Conservation (phyloP, 2,329 filamentous ascomycete species). For the Xylariaceae sp. region DNA sequence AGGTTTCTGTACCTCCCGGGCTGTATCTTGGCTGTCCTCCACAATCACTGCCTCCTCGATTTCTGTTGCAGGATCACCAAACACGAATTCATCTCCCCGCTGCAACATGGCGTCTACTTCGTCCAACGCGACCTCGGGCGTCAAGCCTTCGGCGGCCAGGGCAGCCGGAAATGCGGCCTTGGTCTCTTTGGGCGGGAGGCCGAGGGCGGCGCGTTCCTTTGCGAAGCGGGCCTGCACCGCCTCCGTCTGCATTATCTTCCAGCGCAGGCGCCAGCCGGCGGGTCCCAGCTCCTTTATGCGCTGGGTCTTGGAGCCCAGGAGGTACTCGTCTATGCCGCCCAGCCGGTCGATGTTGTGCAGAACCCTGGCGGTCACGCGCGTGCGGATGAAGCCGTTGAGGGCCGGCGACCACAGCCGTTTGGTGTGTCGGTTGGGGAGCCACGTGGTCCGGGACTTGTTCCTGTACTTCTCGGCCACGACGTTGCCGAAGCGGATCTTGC, state of each 20-base stretch:
- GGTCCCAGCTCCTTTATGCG: conserved; percentile 87
- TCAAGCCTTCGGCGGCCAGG: conserved; percentile 35
- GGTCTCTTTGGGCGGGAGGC: conserved; percentile 60
- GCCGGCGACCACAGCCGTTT: conserved; percentile 71
- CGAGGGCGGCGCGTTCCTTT: conserved; percentile 67
- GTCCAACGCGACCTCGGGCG: conserved; percentile 42
- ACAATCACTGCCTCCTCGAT: conserved; percentile 6
- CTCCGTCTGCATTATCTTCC: conserved; percentile 82
- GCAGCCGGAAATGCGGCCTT: conserved; percentile 43
- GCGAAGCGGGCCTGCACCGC: conserved; percentile 70
- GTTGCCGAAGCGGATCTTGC: conserved; percentile 80
- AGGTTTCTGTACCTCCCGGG: background rate
- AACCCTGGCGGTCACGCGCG: conserved; percentile 72
- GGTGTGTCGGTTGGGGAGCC: conserved; percentile 75
- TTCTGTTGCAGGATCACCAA: conserved; percentile 49
- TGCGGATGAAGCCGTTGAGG: conserved; percentile 67
- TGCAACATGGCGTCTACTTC: conserved; percentile 50
- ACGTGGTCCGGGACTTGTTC: conserved; percentile 73
- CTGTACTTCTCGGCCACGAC: conserved; percentile 71
- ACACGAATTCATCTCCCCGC: conserved; percentile 52
- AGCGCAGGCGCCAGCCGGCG: conserved; percentile 87
- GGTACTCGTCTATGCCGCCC: conserved; percentile 89
- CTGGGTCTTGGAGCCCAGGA: conserved; percentile 78
- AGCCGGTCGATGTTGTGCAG: conserved; percentile 79
- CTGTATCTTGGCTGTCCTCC: background rate